A percentile compares a stretch with the other conserved stretches of the same genome.
Conservation (phyloP, 2,329 filamentous ascomycete species). For the Zasmidium cellare region DNA sequence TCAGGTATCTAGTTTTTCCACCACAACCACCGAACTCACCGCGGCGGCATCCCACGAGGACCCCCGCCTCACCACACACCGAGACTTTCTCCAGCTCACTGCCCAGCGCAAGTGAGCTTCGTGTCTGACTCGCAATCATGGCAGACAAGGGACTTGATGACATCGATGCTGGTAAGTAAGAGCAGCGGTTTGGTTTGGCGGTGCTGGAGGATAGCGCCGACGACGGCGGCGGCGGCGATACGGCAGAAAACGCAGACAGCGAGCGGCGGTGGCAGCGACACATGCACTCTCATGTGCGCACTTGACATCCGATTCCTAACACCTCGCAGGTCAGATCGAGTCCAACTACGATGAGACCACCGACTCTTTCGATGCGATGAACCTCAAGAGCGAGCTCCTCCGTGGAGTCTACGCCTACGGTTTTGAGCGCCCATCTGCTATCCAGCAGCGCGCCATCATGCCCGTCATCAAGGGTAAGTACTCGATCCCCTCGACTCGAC, state of each 20-base stretch:
- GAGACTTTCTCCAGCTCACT: slow-evolving; percentile 58
- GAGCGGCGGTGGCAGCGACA: background rate
- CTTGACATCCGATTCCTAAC: slow-evolving; percentile 7
- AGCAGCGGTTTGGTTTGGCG: background rate
- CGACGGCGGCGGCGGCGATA: background rate
- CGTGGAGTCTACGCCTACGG: slow-evolving; percentile 99
- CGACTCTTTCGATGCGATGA: slow-evolving; percentile 99
- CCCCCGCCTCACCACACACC: slow-evolving; percentile 41
- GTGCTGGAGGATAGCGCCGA: background rate
- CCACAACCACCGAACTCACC: slow-evolving; percentile 32
- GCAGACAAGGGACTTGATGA: slow-evolving; percentile 99
- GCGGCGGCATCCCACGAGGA: slow-evolving; percentile 42
- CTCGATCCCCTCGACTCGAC: background rate
- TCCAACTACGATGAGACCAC: slow-evolving; percentile 99
- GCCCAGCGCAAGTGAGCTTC: slow-evolving; percentile 68
- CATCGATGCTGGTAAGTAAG: slow-evolving; percentile 82
- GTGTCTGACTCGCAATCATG: slow-evolving; percentile 76
- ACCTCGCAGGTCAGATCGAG: slow-evolving; percentile 84
- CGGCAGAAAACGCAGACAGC: background rate
- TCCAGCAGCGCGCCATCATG: slow-evolving; percentile 99
- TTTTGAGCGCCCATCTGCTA: slow-evolving; percentile 99
- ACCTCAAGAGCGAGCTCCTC: slow-evolving; percentile 93
- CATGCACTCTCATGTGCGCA: background rate
- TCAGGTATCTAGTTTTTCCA: slow-evolving; percentile 48
- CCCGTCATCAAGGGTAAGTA: slow-evolving; percentile 96